Evolutionary conservation across 139 green algal genomes (phyloP).

Genomic region (Edaphochlamys debaryana): DNA sequence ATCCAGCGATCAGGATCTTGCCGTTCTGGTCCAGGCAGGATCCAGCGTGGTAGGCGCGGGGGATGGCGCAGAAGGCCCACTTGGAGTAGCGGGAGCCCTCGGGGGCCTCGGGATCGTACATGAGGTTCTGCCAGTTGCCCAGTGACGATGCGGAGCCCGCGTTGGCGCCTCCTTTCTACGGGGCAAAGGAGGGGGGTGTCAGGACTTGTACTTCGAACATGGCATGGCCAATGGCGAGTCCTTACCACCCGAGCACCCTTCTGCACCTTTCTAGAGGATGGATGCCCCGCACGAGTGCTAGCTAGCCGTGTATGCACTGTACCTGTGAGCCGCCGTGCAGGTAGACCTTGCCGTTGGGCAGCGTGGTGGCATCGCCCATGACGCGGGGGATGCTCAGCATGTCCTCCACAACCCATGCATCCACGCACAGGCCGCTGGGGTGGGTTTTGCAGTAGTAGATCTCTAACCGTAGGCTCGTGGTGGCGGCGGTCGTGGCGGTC

Average conservation of each 20-base stretch:
- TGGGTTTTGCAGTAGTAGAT: not conserved
- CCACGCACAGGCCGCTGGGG: not conserved
- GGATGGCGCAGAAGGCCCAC: not conserved
- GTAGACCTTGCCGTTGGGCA: constrained; percentile 10
- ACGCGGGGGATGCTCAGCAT: constrained; percentile 7
- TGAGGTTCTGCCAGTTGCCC: not conserved
- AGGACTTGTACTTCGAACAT: not conserved
- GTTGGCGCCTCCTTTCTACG: not conserved
- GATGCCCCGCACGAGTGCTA: no score
- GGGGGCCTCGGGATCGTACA: constrained; percentile 5
- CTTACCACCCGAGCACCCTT: no score
- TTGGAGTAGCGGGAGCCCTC: not conserved
- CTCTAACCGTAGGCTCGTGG: not conserved
- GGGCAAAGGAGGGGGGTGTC: not conserved
- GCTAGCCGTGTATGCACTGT: not conserved
- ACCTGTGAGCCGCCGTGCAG: not conserved
- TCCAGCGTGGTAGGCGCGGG: not conserved
- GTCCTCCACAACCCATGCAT: not conserved
- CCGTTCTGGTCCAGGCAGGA: constrained; percentile 10
- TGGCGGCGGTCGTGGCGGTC: not conserved
- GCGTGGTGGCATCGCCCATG: not conserved
- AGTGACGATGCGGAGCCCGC: not conserved
- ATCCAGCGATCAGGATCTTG: not conserved
- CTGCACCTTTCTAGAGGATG: no score
- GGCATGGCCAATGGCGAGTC: no score